These are phyloP conservation scores for Aspergillus cejpii DNA, from an alignment of 2,329 filamentous ascomycete genomes.

Conservation along the genomic window DNA sequence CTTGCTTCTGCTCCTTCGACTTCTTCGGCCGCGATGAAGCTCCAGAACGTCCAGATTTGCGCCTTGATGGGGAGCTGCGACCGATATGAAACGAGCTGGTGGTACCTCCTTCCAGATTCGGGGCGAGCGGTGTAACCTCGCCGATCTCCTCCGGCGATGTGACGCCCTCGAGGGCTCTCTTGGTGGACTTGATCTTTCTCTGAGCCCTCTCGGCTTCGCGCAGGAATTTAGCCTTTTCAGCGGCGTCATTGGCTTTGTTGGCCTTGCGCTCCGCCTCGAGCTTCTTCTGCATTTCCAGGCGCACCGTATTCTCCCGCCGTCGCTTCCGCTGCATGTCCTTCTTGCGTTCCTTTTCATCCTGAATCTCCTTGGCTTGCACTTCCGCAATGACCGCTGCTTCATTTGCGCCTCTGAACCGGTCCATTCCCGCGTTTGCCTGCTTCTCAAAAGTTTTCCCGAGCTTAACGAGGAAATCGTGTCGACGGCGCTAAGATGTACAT, in stretches of 20 bases:
- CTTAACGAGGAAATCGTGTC: constrained; percentile 50
- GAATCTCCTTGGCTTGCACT: constrained; percentile 81
- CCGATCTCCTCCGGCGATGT: constrained; percentile 66
- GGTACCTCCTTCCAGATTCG: constrained; percentile 75
- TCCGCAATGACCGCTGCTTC: constrained; percentile 76
- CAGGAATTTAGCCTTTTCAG: constrained; percentile 71
- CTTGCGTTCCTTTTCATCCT: constrained; percentile 96
- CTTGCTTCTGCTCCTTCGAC: constrained; percentile 67
- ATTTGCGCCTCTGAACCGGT: constrained; percentile 68
- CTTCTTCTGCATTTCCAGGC: constrained; percentile 79
- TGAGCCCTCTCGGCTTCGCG: constrained; percentile 83
- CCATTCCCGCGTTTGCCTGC: constrained; percentile 65
- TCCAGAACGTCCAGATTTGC: constrained; percentile 49
- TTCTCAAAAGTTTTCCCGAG: constrained; percentile 55
- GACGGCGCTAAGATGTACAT: constrained; percentile 49
- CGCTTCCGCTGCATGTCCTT: constrained; percentile 99
- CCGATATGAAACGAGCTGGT: constrained; percentile 76
- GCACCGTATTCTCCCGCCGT: constrained; percentile 87
- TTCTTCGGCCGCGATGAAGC: constrained; percentile 67
- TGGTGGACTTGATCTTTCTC: constrained; percentile 88
- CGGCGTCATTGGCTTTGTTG: constrained; percentile 69
- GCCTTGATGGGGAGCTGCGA: constrained; percentile 47
- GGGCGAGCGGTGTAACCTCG: constrained; percentile 63
- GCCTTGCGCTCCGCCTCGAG: constrained; percentile 71
- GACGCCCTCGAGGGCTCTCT: constrained; percentile 77